Percentiles rank a stretch among this genome's conserved stretches.
Conservation (phyloP, 2,329 filamentous ascomycete species). For the Cladosporium austrohemisphaericum region DNA sequence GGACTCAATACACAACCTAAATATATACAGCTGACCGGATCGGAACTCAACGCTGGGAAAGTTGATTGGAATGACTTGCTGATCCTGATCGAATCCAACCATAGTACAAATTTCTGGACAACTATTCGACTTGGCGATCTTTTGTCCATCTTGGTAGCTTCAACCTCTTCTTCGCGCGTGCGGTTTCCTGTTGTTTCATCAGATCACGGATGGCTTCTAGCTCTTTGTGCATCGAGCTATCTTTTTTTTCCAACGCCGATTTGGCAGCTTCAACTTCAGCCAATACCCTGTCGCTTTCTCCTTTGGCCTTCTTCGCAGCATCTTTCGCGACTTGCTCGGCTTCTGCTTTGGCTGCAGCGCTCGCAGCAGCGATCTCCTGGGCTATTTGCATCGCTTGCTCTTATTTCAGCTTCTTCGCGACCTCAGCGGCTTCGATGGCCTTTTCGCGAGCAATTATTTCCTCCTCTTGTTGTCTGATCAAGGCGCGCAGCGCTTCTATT, state of each 20-base stretch:
- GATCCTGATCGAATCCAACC: no score
- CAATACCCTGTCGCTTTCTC: constrained; percentile 52
- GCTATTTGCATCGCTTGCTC: constrained; percentile 30
- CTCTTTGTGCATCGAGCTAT: no score
- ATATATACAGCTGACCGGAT: no score
- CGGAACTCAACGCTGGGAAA: no score
- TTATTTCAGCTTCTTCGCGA: constrained; percentile 29
- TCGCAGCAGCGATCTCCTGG: constrained; percentile 26
- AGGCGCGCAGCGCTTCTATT: constrained; percentile 34
- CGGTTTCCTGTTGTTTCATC: no score
- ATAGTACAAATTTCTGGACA: no score
- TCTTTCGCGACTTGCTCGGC: constrained; percentile 44
- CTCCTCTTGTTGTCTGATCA: constrained; percentile 42
- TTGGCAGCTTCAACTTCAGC: constrained; percentile 50
- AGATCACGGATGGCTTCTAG: no score
- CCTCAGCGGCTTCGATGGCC: constrained; percentile 24
- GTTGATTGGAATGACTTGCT: no score
- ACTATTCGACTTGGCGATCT: no score
- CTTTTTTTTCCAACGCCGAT: constrained; percentile 48
- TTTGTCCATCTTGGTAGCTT: no score
- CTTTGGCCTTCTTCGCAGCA: constrained; percentile 45
- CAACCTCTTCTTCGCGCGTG: no score
- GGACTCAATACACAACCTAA: no score
- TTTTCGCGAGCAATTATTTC: constrained; percentile 36
- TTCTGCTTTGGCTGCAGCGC: constrained; percentile 40